Evolutionary conservation across 1,139 yeast species (phyloP).

Genomic region (Yamadazyma buinensis): DNA sequence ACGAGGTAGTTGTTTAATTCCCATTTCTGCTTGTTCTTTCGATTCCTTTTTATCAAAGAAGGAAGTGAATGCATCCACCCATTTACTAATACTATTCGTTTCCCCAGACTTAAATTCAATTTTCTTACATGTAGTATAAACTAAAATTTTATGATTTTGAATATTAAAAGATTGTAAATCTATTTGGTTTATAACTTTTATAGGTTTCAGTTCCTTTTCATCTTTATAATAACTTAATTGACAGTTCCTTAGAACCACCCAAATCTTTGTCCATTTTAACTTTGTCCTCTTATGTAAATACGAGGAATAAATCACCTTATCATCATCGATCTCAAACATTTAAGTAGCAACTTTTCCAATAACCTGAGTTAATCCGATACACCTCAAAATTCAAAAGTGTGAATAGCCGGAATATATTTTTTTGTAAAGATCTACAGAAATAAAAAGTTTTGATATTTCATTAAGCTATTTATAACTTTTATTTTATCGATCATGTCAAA

Average conservation of each 20-base stretch:
- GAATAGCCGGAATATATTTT: too few relatives aligned
- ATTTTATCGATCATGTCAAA: too few relatives aligned
- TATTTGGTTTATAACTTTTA: slow-evolving; percentile 34
- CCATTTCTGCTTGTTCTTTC: not conserved
- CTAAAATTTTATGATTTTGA: slow-evolving; percentile 34
- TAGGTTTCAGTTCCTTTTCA: slow-evolving; percentile 52
- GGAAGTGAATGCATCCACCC: slow-evolving; percentile 36
- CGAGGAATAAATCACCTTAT: slow-evolving; percentile 13
- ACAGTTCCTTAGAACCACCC: slow-evolving; percentile 57
- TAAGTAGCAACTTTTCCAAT: too few relatives aligned
- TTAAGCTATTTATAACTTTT: too few relatives aligned
- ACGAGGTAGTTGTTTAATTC: not conserved
- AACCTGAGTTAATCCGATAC: too few relatives aligned
- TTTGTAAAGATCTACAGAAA: too few relatives aligned
- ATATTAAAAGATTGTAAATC: slow-evolving; percentile 22
- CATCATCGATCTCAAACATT: slow-evolving; percentile 2
- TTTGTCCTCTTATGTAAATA: slow-evolving; percentile 20
- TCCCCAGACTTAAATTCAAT: slow-evolving; percentile 41
- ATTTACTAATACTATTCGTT: slow-evolving; percentile 29
- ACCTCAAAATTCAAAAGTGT: too few relatives aligned
- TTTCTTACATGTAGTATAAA: slow-evolving; percentile 36
- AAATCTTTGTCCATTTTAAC: slow-evolving; percentile 45
- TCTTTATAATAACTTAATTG: slow-evolving; percentile 60
- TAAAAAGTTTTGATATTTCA: too few relatives aligned
- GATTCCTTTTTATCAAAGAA: slow-evolving; percentile 14